Percentiles rank a stretch among this genome's conserved stretches.
phyloP scores from a whole-genome alignment of 2,329 filamentous ascomycete genomes.

The Akanthomyces lecanii region DNA sequence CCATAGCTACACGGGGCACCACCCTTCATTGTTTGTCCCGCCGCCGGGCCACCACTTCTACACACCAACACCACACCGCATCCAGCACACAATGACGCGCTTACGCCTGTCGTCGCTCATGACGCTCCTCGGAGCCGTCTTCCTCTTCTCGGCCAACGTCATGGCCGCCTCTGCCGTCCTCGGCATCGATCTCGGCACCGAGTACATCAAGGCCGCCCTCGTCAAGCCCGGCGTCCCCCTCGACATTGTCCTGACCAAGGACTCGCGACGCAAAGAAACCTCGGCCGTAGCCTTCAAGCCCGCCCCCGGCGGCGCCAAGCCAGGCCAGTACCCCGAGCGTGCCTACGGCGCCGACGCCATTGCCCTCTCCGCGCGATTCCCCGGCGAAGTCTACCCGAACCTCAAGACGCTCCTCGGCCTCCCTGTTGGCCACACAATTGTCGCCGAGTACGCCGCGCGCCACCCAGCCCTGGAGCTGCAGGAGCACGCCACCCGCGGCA shows the following conservation, averaged over 20 bases:
- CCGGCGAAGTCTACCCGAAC: constrained; percentile 91
- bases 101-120: constrained; percentile 33
- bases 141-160: constrained; percentile 40
- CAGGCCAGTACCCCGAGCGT: constrained; percentile 75
- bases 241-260: constrained; percentile 96
- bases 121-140: constrained; percentile 35
- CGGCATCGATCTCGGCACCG: constrained; percentile 89
- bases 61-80: not conserved
- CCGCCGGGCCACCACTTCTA: not conserved
- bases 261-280: constrained; percentile 92
- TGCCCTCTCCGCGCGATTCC: constrained; percentile 80
- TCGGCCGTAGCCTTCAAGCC: constrained; percentile 94
- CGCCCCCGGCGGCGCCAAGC: constrained; percentile 57
- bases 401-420: constrained; percentile 87
- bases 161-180: constrained; percentile 68
- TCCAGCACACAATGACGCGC: constrained; percentile 29
- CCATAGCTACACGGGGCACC: not conserved
- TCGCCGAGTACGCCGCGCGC: constrained; percentile 66
- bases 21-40: not conserved
- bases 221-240: constrained; percentile 96
- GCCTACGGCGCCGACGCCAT: constrained; percentile 89
- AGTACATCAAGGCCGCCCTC: constrained; percentile 93
- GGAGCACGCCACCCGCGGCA: constrained; percentile 55
- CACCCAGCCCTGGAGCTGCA: constrained; percentile 76
- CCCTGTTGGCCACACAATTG: constrained; percentile 53